Evolutionary conservation across 1,284 basidiomycete species (phyloP).

Genomic region (Ceratobasidium sp.): DNA sequence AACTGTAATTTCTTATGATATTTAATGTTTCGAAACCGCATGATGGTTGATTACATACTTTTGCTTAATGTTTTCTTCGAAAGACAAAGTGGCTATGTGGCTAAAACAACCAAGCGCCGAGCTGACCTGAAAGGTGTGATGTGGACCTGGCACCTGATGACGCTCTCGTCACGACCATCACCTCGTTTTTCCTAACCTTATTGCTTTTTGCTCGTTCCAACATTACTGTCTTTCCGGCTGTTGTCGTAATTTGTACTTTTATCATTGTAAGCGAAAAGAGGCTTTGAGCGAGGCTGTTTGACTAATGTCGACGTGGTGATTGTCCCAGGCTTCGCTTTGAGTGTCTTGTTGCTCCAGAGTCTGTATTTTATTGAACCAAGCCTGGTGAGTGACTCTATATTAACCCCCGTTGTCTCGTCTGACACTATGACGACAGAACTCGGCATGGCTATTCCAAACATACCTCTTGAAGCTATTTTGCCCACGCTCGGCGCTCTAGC

Average conservation of each 20-base stretch:
- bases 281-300: background rate
- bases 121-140: background rate
- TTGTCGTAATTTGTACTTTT: background rate
- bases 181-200: conserved; percentile 10
- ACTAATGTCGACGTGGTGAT: background rate
- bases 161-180: conserved; percentile 16
- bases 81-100: background rate
- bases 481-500: conserved; percentile 19
- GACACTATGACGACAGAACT: background rate
- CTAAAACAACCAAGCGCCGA: background rate
- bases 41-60: background rate
- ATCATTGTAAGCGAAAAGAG: background rate
- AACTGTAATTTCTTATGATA: conserved; percentile 7
- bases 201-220: background rate
- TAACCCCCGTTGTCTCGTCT: background rate
- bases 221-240: background rate
- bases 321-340: background rate
- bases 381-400: background rate
- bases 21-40: background rate
- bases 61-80: background rate
- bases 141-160: background rate
- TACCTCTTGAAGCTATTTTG: conserved; percentile 4
- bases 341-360: background rate
- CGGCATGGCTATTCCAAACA: conserved; percentile 10
- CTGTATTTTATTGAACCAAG: background rate